Conservation (phyloP, 2,329 filamentous ascomycete species). For the Colletotrichum musae region DNA sequence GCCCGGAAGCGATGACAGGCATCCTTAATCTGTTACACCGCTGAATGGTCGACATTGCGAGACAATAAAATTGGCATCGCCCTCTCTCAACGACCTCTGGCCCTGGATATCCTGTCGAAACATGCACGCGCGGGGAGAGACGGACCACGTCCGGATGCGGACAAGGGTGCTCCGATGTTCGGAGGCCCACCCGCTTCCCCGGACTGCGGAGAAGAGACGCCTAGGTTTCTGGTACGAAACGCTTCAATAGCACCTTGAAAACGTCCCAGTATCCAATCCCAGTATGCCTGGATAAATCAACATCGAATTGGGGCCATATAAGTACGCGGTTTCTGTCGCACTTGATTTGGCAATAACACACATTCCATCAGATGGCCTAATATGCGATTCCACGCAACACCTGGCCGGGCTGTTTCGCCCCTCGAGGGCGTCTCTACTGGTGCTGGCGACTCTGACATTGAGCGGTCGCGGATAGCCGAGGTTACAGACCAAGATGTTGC, state of each 20-base stretch:
- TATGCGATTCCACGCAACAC: slow-evolving; percentile 11
- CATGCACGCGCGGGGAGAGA: neutral
- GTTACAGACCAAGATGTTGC: neutral
- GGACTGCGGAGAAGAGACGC: slow-evolving; percentile 26
- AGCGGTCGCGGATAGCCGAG: slow-evolving; percentile 15
- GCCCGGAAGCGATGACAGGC: too few species aligned
- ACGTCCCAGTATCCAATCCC: too few species aligned
- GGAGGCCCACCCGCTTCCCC: slow-evolving; percentile 15
- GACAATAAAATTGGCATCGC: too few species aligned
- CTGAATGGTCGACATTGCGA: too few species aligned
- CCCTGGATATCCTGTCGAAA: too few species aligned
- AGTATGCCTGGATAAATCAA: neutral
- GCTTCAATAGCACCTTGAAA: neutral
- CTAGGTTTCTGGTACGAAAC: neutral
- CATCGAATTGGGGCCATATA: neutral
- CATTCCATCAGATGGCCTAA: neutral
- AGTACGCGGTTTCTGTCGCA: neutral
- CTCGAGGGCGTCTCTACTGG: slow-evolving; percentile 14
- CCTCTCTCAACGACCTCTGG: too few species aligned
- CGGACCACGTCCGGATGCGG: neutral
- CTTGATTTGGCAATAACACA: neutral
- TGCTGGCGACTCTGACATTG: neutral
- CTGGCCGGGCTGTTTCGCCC: neutral
- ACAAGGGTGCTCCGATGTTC: slow-evolving; percentile 25
- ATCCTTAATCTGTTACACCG: too few species aligned